These are phyloP conservation scores for Ambrosiella xylebori DNA, from an alignment of 2,329 filamentous ascomycete species.

Conservation along the genomic window DNA sequence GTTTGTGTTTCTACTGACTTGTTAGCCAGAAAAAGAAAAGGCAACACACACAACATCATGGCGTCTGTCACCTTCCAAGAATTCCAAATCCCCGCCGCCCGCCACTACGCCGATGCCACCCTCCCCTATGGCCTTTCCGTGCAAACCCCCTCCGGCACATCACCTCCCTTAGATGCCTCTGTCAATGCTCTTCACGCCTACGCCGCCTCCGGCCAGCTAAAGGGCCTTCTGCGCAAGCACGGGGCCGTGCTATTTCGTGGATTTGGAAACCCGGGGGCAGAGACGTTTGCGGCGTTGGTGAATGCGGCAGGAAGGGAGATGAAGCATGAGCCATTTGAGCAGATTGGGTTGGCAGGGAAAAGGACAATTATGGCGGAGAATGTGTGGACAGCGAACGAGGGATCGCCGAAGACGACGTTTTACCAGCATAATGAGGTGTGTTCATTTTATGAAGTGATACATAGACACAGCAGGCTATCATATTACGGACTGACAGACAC, in stretches of 20 bases:
- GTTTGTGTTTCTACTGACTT: too few species aligned
- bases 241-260: slow-evolving; percentile 13
- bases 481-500: neutral
- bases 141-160: neutral
- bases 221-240: slow-evolving; percentile 11
- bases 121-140: slow-evolving; percentile 12
- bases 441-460: neutral
- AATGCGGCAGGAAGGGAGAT: slow-evolving; percentile 12
- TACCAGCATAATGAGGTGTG: slow-evolving; percentile 15
- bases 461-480: too few species aligned
- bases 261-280: slow-evolving; percentile 10
- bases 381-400: slow-evolving; percentile 15
- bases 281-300: slow-evolving; percentile 15
- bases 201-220: slow-evolving; percentile 12
- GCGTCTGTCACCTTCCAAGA: slow-evolving; percentile 11
- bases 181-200: slow-evolving; percentile 6
- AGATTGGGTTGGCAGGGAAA: slow-evolving; percentile 14
- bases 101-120: slow-evolving; percentile 10
- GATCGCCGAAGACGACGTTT: slow-evolving; percentile 14
- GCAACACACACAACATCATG: neutral
- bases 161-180: slow-evolving; percentile 7
- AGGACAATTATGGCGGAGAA: slow-evolving; percentile 13
- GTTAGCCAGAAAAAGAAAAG: too few species aligned
- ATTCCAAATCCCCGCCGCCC: slow-evolving; percentile 13
- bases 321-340: slow-evolving; percentile 19